Percentiles rank a stretch among this genome's conserved stretches.
Conservation (phyloP, 2,329 filamentous ascomycete species). For the Cyphellophora attinorum region DNA sequence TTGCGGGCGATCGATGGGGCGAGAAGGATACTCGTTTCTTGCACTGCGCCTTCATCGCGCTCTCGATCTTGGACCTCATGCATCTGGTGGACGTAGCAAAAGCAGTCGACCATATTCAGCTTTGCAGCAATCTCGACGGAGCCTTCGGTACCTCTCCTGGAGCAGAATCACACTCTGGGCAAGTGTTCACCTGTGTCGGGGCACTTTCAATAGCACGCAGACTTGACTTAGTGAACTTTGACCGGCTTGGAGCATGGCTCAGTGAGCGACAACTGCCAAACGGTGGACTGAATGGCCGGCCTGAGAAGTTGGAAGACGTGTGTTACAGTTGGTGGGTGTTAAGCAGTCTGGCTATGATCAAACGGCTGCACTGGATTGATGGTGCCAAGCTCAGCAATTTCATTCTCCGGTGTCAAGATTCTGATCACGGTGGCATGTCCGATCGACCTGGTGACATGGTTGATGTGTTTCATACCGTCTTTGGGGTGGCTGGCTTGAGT, state of each 20-base stretch:
- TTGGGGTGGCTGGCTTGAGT: conserved; percentile 80
- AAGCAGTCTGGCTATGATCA: conserved; percentile 83
- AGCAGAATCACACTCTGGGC: conserved; percentile 87
- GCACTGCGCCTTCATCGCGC: conserved; percentile 78
- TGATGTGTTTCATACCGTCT: conserved; percentile 92
- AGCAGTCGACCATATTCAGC: conserved; percentile 67
- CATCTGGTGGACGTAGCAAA: conserved; percentile 67
- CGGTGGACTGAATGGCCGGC: conserved; percentile 85
- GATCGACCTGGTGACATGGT: conserved; percentile 91
- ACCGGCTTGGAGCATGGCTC: conserved; percentile 79
- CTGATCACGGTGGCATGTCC: conserved; percentile 72
- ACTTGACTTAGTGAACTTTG: conserved; percentile 71
- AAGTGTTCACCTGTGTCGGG: conserved; percentile 89
- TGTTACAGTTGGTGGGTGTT: conserved; percentile 99
- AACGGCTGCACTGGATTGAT: conserved; percentile 86
- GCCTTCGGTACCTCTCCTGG: conserved; percentile 85
- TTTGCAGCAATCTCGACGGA: conserved; percentile 88
- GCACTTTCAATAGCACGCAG: conserved; percentile 75
- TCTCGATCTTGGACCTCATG: conserved; percentile 71
- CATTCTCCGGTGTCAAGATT: conserved; percentile 82
- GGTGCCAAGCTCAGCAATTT: conserved; percentile 66
- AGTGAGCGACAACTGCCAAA: conserved; percentile 83
- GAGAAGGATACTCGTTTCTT: conserved; percentile 93
- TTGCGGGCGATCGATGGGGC: conserved; percentile 91
- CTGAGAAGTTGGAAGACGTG: conserved; percentile 91